Evolutionary conservation across 2,329 filamentous ascomycete genomes (phyloP), one percentile per base, ranked within the genome.

Genomic region (Scopulariopsis brevicaulis): DNA sequence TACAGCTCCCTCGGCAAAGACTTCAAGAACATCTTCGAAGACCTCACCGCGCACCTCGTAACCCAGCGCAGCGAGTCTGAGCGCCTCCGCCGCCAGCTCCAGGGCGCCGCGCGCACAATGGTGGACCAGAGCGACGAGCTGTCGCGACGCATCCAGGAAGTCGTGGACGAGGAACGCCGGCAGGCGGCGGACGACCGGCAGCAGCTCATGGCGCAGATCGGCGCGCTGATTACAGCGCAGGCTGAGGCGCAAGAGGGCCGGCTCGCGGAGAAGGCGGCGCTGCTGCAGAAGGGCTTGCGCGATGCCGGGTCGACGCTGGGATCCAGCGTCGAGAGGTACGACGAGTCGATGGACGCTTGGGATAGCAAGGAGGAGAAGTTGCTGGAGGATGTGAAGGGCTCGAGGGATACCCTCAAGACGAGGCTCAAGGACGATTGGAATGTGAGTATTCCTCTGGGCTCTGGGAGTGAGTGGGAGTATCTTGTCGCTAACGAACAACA

Each of bases 361-460:
- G 78, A 82, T 54, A 74, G 79, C 58, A 86, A 82, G 63, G 88
- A 91, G 59, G 80, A 80, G 55, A 76, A 80, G 48, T 79, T 96
- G 48, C 74, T 93, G 43, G 82, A 88, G 22, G 84, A 86, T 32
- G 82, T 95, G 20, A 77, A 84, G 58, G 81, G 80, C 65, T 91
- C 90, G 15, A 80, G 88, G 57, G 90, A 96, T 60, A 80, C 78
- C 28, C 74, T 97, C 64, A 95, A 94, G 76, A 81, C 76, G 4
- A 91, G 85, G 73, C 81, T 97, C 68, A 87, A 94, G 72, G 83
- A 89, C 58, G 92, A 96, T 68, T 96, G 92, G 87, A 84, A 82
- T 61, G 84, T 88, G 76, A 76, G 84, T 74, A 22, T 58, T 43
- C 7, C 34, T 2, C 8, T 54, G 1, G 20, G 3, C 11, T 74